Base-by-base conservation (phyloP, 257 asterid genomes). In the Rubia yunnanensis region DNA sequence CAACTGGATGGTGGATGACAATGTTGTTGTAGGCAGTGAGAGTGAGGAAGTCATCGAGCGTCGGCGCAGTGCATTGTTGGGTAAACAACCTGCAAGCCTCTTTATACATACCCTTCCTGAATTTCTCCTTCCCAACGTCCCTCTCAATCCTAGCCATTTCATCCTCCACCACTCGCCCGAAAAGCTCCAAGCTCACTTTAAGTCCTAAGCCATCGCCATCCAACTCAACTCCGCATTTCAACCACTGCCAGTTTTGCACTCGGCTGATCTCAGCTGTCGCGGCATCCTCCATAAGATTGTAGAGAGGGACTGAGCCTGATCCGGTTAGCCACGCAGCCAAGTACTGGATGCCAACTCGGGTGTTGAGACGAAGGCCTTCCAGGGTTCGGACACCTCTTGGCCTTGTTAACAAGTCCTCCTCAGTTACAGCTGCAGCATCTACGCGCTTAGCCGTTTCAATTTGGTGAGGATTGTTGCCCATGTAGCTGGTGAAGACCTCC, bases 161-260 rank as follows among this genome's bases (percentile, higher is more conserved):
- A 65, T 94, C 99, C 3, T 90, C 99, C 0, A 88, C 89, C 7
- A 94, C 86, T n/a, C 95, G 68, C 63, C 95, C 99, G 20, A 94
- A 94, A 0, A 94, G 81, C 0, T 88, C 96, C 22, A 50, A 23
- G 10, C 63, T 84, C 77, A 88, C 96, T 84, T 36, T 82, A 72
- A 88, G 91, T 0, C 97, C 97, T 7, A 83, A 82, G 5, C 88
- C 95, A n/a, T 90, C 96, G 0, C 99, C 96, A 11, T 90, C 79
- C 77, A 94, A 26, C 62, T 94, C 97, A 9, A 70, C 97, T 0
- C 85, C 88, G 32, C 88, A 90, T 7, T 78, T 90, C 41, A 90
- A 69, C 99, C 99, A 94, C 66, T 90, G 97, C 99, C 97, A 90
- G 81, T 84, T 94, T 79, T 94, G 99, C 10, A 89, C 99, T 13